Base-by-base conservation (phyloP, 2,329 filamentous ascomycete genomes). In the Fusarium goolgardi region DNA sequence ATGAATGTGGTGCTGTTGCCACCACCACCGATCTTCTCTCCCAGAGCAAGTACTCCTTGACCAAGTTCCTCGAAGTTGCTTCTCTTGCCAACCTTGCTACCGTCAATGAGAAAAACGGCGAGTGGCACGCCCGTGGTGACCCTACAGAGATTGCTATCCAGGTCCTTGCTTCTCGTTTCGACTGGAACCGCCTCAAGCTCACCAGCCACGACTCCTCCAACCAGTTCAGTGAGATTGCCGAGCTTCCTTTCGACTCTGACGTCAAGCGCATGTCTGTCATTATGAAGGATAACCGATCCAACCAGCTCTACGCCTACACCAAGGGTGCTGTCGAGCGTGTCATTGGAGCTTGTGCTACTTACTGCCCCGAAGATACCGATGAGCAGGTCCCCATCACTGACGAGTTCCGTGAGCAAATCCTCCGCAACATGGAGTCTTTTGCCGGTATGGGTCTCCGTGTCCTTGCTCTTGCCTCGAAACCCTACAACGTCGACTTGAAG, bases 261-360 rank as follows among this genome's bases (percentile, higher is more conserved):
- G 85, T 91, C 68, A 92, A 92, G 81, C 88, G 88, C 63, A 92
- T 92, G 90, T 91, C 89, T 1, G 89, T 91, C 41, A 85, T 91
- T 55, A 90, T 89, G 77, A 77, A 79, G 61, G 71, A 82, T 53
- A 81, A 78, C 65, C 75, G 81, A 39, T 71, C 67, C 6, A 70
- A 47, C 16, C 54, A 77, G 27, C 71, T 73, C 13, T 75, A 63
- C 27, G 77, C 75, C 1, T 87, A 86, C 71, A 87, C 85, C 63
- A 89, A 89, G 73, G 88, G 88, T 60, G 90, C 90, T 4, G 90
- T 91, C 6, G 90, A 92, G 75, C 83, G 89, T 37, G 85, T 92
- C 16, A 80, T 92, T 25, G 85, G 85, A 25, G 83, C 84, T 16
- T 92, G 90, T 75, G 84, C 81, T 4, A 78, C 80, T 5, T 80